Evolutionary conservation across 2,329 filamentous ascomycete species (phyloP), one percentile per base, ranked within the genome.

Genomic region (Fusarium cyanostomum): DNA sequence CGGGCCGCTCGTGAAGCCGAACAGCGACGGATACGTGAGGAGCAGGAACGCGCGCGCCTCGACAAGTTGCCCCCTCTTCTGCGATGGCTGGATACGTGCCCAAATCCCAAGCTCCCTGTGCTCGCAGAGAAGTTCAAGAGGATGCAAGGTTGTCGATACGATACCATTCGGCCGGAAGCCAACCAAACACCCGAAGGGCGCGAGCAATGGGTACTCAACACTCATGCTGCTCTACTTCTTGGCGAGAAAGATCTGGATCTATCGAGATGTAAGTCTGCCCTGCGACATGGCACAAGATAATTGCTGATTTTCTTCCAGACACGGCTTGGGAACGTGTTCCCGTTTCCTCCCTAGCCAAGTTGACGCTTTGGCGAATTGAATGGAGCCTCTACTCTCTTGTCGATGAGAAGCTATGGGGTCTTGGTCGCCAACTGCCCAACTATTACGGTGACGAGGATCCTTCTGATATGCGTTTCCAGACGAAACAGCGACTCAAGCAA

Each of bases 131-230:
- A 82, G 38, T 88, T 89, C 71, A 79, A 79, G 60, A 78, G 75
- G 42, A 83, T 88, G 60, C 81, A 85, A 64, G 87, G 87, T 13
- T 84, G 87, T 43, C 84, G 87, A 18, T 89, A 86, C 69, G 87
- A 89, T 72, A 89, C 86, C 5, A 87, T 89, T 54, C 80, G 80
- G 12, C 80, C 81, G 4, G 79, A 80, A 27, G 77, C 81, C 12
- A 84, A 82, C 7, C 82, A 82, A 8, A 84, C 82, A 10, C 66
- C 80, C 2, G 82, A 82, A 42, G 86, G 86, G n/a, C 81, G 86
- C 45, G 87, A 89, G 66, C 86, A 87, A 65, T 90, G 87, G 87
- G 74, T 89, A 52, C 80, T 89, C 45, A 90, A 89, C 67, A 86
- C 84, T 4, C 84, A 89, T 54, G 86, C 84, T 45, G 87, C 87